These are phyloP conservation scores for Prunus dulcis DNA, from an alignment of 306 rosid genomes.

Conservation along the genomic window DNA sequence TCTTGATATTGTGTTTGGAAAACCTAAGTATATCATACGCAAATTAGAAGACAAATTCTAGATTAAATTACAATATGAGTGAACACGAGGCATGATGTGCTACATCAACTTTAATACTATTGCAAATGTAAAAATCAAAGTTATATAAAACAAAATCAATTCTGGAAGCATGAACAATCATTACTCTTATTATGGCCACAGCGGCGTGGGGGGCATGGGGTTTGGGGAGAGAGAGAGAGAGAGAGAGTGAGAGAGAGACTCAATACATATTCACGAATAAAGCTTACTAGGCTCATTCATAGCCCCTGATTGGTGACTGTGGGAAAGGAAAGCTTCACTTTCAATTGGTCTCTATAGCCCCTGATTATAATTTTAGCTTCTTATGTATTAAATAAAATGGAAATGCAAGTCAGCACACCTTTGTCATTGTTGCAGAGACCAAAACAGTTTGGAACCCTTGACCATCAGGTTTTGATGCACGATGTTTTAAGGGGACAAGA, in stretches of 20 bases:
- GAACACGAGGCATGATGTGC: not conserved
- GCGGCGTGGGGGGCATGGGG: too few species aligned
- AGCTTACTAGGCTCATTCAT: not conserved
- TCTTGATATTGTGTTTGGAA: not conserved
- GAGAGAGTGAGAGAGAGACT: not conserved
- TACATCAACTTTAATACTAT: not conserved
- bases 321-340: not conserved
- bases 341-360: not conserved
- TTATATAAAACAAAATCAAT: not conserved
- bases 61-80: not conserved
- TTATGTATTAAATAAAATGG: slow-evolving; percentile 14
- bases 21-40: not conserved
- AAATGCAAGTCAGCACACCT: slow-evolving; percentile 41
- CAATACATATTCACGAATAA: not conserved
- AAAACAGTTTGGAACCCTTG: slow-evolving; percentile 82
- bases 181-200: too few species aligned
- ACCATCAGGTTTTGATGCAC: slow-evolving; percentile 61
- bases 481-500: slow-evolving; percentile 66
- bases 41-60: not conserved
- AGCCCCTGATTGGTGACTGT: not conserved
- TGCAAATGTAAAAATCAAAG: not conserved
- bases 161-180: not conserved
- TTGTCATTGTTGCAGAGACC: slow-evolving; percentile 95
- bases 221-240: too few species aligned
- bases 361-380: not conserved